A percentile compares a stretch with the other conserved stretches of the same genome.
Conservation (phyloP, 2,329 filamentous ascomycete genomes). For the Pseudonectria buxi region DNA sequence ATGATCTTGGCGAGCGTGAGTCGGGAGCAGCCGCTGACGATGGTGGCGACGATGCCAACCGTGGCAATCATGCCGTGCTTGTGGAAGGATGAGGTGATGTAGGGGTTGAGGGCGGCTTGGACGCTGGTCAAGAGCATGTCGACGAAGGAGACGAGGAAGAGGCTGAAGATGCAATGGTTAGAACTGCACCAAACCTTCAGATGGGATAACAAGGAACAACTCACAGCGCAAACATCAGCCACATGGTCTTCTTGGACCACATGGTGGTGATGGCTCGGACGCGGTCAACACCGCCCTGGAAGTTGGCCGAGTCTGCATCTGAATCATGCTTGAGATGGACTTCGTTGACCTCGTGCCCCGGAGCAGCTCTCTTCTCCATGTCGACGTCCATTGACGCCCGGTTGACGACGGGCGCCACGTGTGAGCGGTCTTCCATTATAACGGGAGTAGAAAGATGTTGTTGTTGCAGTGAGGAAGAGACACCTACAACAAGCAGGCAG, state of each 20-base stretch:
- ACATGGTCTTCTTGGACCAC: slow-evolving; percentile 30
- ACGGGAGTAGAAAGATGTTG: too few relatives aligned
- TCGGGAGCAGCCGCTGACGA: slow-evolving; percentile 32
- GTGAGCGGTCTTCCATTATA: too few relatives aligned
- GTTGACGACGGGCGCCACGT: too few relatives aligned
- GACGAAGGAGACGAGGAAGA: slow-evolving; percentile 34
- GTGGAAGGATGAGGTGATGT: slow-evolving; percentile 59
- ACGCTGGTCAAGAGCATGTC: slow-evolving; percentile 30
- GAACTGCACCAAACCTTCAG: too few relatives aligned
- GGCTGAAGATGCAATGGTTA: slow-evolving; percentile 18
- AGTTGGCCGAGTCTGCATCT: too few relatives aligned
- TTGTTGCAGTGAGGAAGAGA: too few relatives aligned
- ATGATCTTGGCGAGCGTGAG: slow-evolving; percentile 41
- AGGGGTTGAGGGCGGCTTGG: slow-evolving; percentile 48
- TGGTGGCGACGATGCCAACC: slow-evolving; percentile 52
- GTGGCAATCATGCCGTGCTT: slow-evolving; percentile 61
- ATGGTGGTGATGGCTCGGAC: slow-evolving; percentile 33
- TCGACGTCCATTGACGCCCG: too few relatives aligned
- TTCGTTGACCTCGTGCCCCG: slow-evolving; percentile 1
- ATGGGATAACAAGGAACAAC: slow-evolving; percentile 3
- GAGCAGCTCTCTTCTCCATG: too few relatives aligned
- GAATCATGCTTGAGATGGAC: slow-evolving; percentile 23
- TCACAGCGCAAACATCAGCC: slow-evolving; percentile 32
- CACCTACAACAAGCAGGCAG: too few relatives aligned
- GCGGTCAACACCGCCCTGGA: slow-evolving; percentile 24